Base-by-base conservation (phyloP, 805 yeast genomes). In the Candida parachauliodes region DNA sequence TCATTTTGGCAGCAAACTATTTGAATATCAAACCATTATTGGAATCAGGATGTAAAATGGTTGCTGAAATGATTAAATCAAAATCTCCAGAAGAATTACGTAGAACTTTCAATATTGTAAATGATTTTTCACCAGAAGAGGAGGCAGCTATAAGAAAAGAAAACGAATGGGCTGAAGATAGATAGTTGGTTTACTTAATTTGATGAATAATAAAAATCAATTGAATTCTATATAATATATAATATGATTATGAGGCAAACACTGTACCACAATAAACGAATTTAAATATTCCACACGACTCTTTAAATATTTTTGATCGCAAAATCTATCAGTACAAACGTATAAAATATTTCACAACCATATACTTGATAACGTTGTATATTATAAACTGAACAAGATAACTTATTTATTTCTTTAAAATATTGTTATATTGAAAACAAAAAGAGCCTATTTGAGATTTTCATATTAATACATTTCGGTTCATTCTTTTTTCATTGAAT, bases 91-190 rank as follows among this genome's bases (percentile, higher is more conserved):
- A 81, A 55, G 89, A 83, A 54, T 81, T 83, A 48, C 73, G 91
- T 62, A 79, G 82, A 59, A 81, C 87, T 2, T 83, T 83, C 63
- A 83, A 83, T 57, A 83, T 83, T 46, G 86, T 79, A 36, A 84
- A 83, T 54, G 94, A 85, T 54, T 85, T 85, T 60, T 79, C 85
- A 20, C 88, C 91, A 4, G 94, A 85, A 57, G 93, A 85, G 59
- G 93, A 85, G 63, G 88, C 88, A 36, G 91, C 91, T 9, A 84
- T 85, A 40, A 80, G 84, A 57, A 78, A 88, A 60, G 94, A 85
- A 59, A 85, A 85, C 53, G 94, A 85, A 60, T 85, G 94, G 94
- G 94, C 94, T 17, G 93, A 83, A 55, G 91, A 83, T 55, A 83
- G 91, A 58, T 82, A 55, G 51, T 6, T 16, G 29, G 17, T 12